phyloP scores from a whole-genome alignment of 129 eudicot species.

The Centella asiatica region DNA sequence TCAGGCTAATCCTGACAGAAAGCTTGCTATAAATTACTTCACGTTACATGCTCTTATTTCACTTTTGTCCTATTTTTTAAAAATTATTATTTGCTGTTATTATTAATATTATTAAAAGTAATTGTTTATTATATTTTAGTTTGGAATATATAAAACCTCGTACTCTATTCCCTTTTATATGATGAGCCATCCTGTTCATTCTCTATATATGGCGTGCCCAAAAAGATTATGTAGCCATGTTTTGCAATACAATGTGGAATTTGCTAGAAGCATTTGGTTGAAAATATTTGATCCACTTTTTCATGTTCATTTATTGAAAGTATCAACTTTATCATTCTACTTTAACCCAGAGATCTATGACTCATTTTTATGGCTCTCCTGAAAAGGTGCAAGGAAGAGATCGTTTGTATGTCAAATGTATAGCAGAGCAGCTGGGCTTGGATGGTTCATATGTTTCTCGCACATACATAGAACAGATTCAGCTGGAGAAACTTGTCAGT shows the following conservation, averaged over 20 bases:
- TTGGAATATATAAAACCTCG: too few relatives aligned
- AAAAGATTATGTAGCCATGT: background rate
- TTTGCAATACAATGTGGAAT: background rate
- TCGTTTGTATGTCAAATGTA: constrained; percentile 58
- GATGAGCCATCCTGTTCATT: too few relatives aligned
- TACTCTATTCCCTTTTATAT: too few relatives aligned
- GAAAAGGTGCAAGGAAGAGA: constrained; percentile 94
- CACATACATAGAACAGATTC: constrained; percentile 96
- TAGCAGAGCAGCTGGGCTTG: constrained; percentile 78
- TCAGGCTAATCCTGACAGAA: too few relatives aligned
- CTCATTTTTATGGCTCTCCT: constrained; percentile 8
- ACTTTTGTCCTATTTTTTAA: too few relatives aligned
- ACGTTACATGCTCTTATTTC: too few relatives aligned
- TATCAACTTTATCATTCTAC: background rate
- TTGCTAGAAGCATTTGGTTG: background rate
- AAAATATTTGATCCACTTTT: background rate
- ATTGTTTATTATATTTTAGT: too few relatives aligned
- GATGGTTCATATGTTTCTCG: constrained; percentile 94
- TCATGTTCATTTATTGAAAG: background rate
- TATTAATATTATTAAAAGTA: too few relatives aligned
- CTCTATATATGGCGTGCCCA: too few relatives aligned
- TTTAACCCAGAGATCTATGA: background rate
- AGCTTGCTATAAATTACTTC: too few relatives aligned
- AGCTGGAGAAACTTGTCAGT: constrained; percentile 78
- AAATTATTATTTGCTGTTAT: too few relatives aligned